These are phyloP conservation scores for Xylaria grammica DNA, from an alignment of 495 filamentous ascomycete genomes.

Conservation along the genomic window DNA sequence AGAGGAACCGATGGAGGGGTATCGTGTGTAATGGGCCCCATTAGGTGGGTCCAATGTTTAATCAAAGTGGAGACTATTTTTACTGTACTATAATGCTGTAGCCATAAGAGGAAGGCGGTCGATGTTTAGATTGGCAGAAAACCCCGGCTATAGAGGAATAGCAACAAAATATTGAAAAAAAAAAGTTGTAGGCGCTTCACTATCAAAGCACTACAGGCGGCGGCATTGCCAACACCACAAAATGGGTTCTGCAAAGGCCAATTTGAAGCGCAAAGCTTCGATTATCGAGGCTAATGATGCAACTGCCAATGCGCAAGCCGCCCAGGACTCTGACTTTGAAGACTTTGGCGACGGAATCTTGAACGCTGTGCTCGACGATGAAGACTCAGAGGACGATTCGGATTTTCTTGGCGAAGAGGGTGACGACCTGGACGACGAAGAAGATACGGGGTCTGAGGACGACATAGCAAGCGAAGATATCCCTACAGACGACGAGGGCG, in stretches of 20 bases:
- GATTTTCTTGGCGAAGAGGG: conserved; percentile 39
- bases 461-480: conserved; percentile 63
- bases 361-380: conserved; percentile 64
- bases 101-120: conserved; percentile 20
- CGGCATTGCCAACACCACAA: conserved; percentile 28
- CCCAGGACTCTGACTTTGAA: conserved; percentile 43
- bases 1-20: too few relatives aligned
- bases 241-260: conserved; percentile 47
- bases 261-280: conserved; percentile 52
- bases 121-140: conserved; percentile 22
- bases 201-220: conserved; percentile 19
- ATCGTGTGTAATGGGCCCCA: conserved; percentile 7
- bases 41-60: not conserved
- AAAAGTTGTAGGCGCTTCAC: conserved; percentile 26
- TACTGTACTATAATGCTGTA: not conserved
- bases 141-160: conserved; percentile 6
- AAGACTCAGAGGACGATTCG: conserved; percentile 44
- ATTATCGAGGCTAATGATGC: conserved; percentile 40
- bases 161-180: conserved; percentile 3
- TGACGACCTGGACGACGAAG: conserved; percentile 46
- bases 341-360: conserved; percentile 68
- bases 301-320: conserved; percentile 37
- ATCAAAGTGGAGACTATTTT: not conserved
- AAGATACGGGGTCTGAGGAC: conserved; percentile 51
- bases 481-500: conserved; percentile 58